phyloP scores from a whole-genome alignment of 352 stramenopile species.

The Phytophthora niederhauseri region DNA sequence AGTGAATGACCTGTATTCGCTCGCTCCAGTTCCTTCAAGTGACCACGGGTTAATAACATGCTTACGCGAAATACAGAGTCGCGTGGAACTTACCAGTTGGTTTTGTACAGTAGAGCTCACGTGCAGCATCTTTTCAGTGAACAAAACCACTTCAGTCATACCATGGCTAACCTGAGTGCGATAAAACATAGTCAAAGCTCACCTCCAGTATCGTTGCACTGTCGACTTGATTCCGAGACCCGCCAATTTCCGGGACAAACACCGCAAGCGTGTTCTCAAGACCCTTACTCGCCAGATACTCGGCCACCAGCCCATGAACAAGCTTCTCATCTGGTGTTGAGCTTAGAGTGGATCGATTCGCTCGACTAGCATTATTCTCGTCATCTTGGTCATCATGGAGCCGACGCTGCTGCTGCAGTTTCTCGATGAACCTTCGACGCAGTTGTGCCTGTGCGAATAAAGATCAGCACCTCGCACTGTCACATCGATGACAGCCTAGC shows the following conservation, averaged over 20 bases:
- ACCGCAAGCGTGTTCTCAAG: constrained; percentile 71
- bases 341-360: constrained; percentile 6
- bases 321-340: constrained; percentile 55
- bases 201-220: constrained; percentile 55
- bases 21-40: constrained; percentile 28
- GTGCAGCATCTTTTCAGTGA: constrained; percentile 39
- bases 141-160: not conserved
- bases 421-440: constrained; percentile 71
- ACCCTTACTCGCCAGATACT: constrained; percentile 54
- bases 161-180: not conserved
- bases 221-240: constrained; percentile 46
- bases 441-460: constrained; percentile 55
- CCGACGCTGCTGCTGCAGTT: constrained; percentile 52
- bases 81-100: too few relatives aligned
- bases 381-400: constrained; percentile 9
- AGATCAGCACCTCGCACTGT: not conserved
- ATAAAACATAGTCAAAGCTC: not conserved
- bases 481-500: not conserved
- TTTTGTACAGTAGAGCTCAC: constrained; percentile 26
- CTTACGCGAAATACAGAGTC: not conserved
- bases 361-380: constrained; percentile 12
- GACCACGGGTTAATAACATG: not conserved
- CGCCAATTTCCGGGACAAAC: constrained; percentile 73
- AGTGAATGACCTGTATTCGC: constrained; percentile 23
- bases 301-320: constrained; percentile 60